Conservation (phyloP, 305 asterid species). For the Solanum hybrid region DNA sequence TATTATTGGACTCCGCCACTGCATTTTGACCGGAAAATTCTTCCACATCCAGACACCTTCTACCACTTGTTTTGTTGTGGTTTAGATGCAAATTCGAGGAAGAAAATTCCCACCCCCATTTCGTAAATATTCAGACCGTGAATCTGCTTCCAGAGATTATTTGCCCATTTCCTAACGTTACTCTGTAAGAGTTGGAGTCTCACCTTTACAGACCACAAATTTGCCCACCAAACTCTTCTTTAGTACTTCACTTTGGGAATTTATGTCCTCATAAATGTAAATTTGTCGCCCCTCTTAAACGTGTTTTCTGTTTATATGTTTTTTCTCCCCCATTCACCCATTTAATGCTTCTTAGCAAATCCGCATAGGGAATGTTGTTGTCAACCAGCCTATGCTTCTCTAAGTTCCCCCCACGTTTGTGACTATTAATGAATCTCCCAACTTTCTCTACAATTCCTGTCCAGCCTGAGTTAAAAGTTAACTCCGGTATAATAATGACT, state of each 20-base stretch:
- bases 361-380: neutral
- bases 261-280: neutral
- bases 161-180: neutral
- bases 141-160: neutral
- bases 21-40: too few relatives aligned
- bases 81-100: too few relatives aligned
- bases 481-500: neutral
- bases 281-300: neutral
- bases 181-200: neutral
- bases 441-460: neutral
- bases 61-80: too few relatives aligned
- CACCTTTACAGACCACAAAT: neutral
- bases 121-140: too few relatives aligned
- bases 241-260: neutral
- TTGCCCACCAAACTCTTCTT: neutral
- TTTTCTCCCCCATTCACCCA: neutral
- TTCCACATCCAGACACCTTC: too few relatives aligned
- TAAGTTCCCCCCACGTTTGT: neutral
- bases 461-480: neutral
- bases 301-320: neutral
- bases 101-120: too few relatives aligned
- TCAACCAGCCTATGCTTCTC: neutral
- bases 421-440: neutral
- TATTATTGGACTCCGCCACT: too few relatives aligned
- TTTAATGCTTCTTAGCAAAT: neutral